Evolutionary conservation across 495 filamentous ascomycete species (phyloP), one percentile per base, ranked within the genome.

Genomic region (Choiromyces venosus): DNA sequence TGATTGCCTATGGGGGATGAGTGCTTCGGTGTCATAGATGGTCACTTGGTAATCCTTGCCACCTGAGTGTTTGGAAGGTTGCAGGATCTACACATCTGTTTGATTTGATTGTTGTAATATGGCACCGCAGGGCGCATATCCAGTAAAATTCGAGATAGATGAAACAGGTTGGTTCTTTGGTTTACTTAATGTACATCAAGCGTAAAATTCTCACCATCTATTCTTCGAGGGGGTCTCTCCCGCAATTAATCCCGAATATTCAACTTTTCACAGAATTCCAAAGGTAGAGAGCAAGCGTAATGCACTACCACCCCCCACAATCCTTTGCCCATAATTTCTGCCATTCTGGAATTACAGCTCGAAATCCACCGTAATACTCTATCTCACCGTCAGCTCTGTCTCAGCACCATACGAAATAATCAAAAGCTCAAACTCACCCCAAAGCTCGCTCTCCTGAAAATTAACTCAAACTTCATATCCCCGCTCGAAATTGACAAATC

Each of bases 401-500:
- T 16, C 4, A 29, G 25, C 12, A 33, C 25, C 4, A 7, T 29
- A 33, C 52, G 4, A 61, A 33, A 61, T 7, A 61, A 61, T 25
- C 16, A 61, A 4, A 33, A 29, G 52, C 1, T 70, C 33, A 16
- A 14, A 16, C 36, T 40, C 39, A 33, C 36, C 19, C 71, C 71
- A 70, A 44, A 72, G 42, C 71, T 72, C 1, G 66, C 65, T 7
- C 71, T 64, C 40, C 8, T 44, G 46, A 72, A 72, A 12, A 69
- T 40, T 37, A 72, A 42, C 36, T 72, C 65, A 70, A 72, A 72
- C 66, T 37, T 39, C 71, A 72, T 72, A 19, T 69, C 71, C n/a
- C 71, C 71, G 16, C 38, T 52, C 29, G 21, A 46, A 16, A 72
- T 46, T 2, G 36, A 44, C 37, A 72, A 29, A 71, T 72, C 65